Base-by-base conservation (phyloP, 805 yeast genomes). In the Scheffersomyces coipomensis region DNA sequence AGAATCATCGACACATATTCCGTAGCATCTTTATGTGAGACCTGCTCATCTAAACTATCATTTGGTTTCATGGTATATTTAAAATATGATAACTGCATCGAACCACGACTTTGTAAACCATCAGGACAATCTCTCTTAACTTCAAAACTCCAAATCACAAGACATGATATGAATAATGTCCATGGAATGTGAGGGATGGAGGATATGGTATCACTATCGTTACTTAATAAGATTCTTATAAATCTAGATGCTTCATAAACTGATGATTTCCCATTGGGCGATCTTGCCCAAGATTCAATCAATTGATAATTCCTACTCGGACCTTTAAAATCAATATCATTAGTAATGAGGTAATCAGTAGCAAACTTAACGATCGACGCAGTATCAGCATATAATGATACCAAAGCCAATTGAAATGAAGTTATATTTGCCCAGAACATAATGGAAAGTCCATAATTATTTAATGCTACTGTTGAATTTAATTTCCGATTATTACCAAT, bases 361-460 rank as follows among this genome's bases (percentile, higher is more conserved):
- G 40, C 39, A 25, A 38, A 33, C 26, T 45, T 42, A 1, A 37
- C 34, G 9, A 60, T 33, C 8, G 46, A 23, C n/a, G 42, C 40
- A n/a, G 51, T 43, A 37, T 61, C 53, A 18, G 58, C 49, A 39
- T 59, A 51, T 7, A 61, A 42, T 17, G 52, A 48, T 11, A 60
- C 39, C 9, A 55, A 38, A 4, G 60, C 61, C 12, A 48, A 37
- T 26, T 56, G 50, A 15, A 50, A 52, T 17, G 55, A 33, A 11
- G 57, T 49, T 6, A 60, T 40, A 34, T 59, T 61, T 1, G 59
- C 53, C 69, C 69, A 65, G 30, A 58, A 62, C 2, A 58, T 45
- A 4, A 58, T 52, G 4, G 68, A 53, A 1, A 55, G 50, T 12
- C 58, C 65, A 38, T 64, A 64, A 31, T 50, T 49, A 44, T 63